Evolutionary conservation across 2,329 filamentous ascomycete genomes (phyloP).

Genomic region (Penicillium occitanis): DNA sequence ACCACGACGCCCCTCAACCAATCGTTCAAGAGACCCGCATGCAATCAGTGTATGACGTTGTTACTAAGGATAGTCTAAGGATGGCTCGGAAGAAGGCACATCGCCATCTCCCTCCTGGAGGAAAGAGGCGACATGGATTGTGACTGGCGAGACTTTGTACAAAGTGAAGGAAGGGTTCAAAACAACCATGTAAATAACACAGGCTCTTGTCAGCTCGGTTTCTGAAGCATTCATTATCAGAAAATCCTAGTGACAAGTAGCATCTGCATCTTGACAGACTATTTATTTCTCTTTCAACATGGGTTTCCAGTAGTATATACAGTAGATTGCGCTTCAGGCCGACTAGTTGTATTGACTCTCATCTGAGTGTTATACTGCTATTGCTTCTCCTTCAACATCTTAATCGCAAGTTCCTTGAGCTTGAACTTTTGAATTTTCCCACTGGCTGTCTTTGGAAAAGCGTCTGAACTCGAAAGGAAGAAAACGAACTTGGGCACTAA

Average conservation of each 20-base stretch:
- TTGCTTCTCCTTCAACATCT: slow-evolving; percentile 43
- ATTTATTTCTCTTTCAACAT: background rate
- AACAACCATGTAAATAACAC: background rate
- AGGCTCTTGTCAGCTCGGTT: slow-evolving; percentile 9
- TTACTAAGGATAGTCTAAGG: slow-evolving; percentile 27
- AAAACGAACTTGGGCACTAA: slow-evolving; percentile 84
- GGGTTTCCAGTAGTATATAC: background rate
- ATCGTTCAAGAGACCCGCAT: slow-evolving; percentile 55
- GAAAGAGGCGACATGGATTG: slow-evolving; percentile 25
- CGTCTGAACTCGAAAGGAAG: slow-evolving; percentile 60
- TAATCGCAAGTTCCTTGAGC: slow-evolving; percentile 65
- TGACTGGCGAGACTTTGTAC: slow-evolving; percentile 3
- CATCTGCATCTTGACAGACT: slow-evolving; percentile 3
- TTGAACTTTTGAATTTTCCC: slow-evolving; percentile 97
- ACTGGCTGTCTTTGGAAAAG: slow-evolving; percentile 92
- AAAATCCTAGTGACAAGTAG: slow-evolving; percentile 15
- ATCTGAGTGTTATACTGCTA: background rate
- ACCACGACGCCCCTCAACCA: background rate
- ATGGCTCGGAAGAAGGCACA: slow-evolving; percentile 31
- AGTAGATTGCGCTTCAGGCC: background rate
- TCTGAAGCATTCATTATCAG: background rate
- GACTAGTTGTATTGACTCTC: background rate
- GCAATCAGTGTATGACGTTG: slow-evolving; percentile 28
- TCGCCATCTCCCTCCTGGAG: slow-evolving; percentile 34
- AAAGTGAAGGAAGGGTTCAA: background rate